phyloP scores from a whole-genome alignment of 2,329 filamentous ascomycete species.

The Fusarium lyarnte region DNA sequence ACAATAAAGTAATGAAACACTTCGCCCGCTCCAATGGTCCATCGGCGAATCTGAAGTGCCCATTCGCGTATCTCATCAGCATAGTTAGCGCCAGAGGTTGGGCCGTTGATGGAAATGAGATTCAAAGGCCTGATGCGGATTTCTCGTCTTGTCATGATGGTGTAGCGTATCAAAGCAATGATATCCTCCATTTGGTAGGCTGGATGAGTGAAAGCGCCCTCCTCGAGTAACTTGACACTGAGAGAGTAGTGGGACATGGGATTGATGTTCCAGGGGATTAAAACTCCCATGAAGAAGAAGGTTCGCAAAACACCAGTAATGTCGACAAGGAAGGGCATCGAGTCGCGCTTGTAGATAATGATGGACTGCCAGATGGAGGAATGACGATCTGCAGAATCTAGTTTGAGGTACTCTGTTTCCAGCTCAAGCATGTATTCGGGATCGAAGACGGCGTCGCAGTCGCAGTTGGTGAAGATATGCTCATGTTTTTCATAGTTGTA shows the following conservation, averaged over 20 bases:
- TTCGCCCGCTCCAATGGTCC: constrained; percentile 32
- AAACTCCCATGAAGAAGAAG: constrained; percentile 39
- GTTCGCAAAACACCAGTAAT: constrained; percentile 38
- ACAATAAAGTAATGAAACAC: constrained; percentile 34
- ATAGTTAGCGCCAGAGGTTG: constrained; percentile 26
- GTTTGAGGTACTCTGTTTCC: constrained; percentile 19
- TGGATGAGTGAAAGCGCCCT: constrained; percentile 25
- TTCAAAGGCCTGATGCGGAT: constrained; percentile 25
- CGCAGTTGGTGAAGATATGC: constrained; percentile 39
- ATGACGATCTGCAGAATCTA: constrained; percentile 28
- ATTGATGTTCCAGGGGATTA: constrained; percentile 36
- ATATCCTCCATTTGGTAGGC: constrained; percentile 32
- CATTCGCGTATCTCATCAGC: constrained; percentile 27
- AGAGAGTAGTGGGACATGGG: constrained; percentile 32
- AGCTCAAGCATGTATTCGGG: constrained; percentile 37
- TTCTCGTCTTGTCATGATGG: constrained; percentile 20
- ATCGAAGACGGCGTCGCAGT: constrained; percentile 40
- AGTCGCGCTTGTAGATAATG: constrained; percentile 37
- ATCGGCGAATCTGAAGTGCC: constrained; percentile 28
- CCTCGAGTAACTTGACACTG: constrained; percentile 23
- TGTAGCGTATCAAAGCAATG: constrained; percentile 28
- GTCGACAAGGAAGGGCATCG: constrained; percentile 41
- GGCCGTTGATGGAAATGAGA: constrained; percentile 29
- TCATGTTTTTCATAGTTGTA: constrained; percentile 35
- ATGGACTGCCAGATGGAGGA: constrained; percentile 41